A percentile compares a stretch with the other conserved stretches of the same genome.
phyloP scores from a whole-genome alignment of 257 asterid species.

The Penstemon barbatus region DNA sequence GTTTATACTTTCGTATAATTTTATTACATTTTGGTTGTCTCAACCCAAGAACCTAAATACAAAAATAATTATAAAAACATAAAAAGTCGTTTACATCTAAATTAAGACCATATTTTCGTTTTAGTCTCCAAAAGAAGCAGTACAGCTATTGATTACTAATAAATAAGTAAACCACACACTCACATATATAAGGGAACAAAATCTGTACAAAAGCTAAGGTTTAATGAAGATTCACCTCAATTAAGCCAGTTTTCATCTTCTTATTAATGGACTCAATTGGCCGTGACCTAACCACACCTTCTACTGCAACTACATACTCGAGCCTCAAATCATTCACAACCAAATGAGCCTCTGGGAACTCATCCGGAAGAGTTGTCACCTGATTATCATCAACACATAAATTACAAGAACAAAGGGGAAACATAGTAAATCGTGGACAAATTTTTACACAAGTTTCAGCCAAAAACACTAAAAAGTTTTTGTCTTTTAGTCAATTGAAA shows the following conservation, averaged over 20 bases:
- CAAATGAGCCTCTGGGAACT: constrained; percentile 90
- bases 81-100: neutral
- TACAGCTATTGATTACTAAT: neutral
- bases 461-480: too few relatives aligned
- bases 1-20: too few relatives aligned
- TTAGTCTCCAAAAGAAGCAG: neutral
- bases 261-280: constrained; percentile 78
- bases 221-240: constrained; percentile 61
- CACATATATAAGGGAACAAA: neutral
- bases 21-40: too few relatives aligned
- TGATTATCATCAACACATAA: constrained; percentile 27
- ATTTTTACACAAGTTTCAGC: too few relatives aligned
- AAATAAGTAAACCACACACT: neutral
- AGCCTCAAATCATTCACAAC: constrained; percentile 77
- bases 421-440: too few relatives aligned
- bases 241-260: constrained; percentile 86
- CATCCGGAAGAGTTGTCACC: constrained; percentile 93
- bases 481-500: too few relatives aligned
- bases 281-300: constrained; percentile 80
- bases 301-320: constrained; percentile 86
- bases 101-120: neutral
- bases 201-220: neutral
- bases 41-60: too few relatives aligned
- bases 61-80: too few relatives aligned
- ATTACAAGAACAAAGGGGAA: neutral